Evolutionary conservation across 306 rosid species (phyloP).

Genomic region (Malus fusca): DNA sequence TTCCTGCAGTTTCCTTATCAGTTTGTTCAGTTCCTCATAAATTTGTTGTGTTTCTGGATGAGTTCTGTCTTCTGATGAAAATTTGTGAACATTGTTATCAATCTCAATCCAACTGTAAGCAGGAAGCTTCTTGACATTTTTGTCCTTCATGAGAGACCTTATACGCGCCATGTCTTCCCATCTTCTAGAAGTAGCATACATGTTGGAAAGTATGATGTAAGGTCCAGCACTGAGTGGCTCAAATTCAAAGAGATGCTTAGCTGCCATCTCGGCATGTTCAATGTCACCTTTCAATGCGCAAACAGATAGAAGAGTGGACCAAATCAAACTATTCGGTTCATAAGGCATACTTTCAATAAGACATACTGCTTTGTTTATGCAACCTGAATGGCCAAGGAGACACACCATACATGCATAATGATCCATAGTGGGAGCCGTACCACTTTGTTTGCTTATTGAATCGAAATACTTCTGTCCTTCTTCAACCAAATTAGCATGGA

Average conservation of each 20-base stretch:
- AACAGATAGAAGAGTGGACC: slow-evolving; percentile 27
- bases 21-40: slow-evolving; percentile 12
- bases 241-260: slow-evolving; percentile 19
- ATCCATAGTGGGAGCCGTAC: slow-evolving; percentile 18
- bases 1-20: slow-evolving; percentile 12
- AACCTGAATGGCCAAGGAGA: slow-evolving; percentile 22
- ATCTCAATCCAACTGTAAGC: slow-evolving; percentile 38
- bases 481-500: slow-evolving; percentile 21
- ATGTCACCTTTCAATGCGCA: slow-evolving; percentile 11
- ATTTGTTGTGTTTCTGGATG: slow-evolving; percentile 23
- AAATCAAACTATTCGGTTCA: slow-evolving; percentile 19
- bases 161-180: slow-evolving; percentile 25
- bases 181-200: slow-evolving; percentile 20
- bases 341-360: slow-evolving; percentile 28
- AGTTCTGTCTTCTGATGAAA: slow-evolving; percentile 14
- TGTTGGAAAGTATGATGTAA: slow-evolving; percentile 31
- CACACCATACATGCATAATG: slow-evolving; percentile 33
- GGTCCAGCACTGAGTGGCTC: slow-evolving; percentile 25
- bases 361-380: slow-evolving; percentile 15
- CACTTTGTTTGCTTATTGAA: slow-evolving; percentile 17
- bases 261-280: slow-evolving; percentile 19
- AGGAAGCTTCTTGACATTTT: slow-evolving; percentile 21
- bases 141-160: slow-evolving; percentile 26
- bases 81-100: slow-evolving; percentile 18
- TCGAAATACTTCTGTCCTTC: slow-evolving; percentile 21